Evolutionary conservation across 495 filamentous ascomycete species (phyloP), one percentile per base, ranked within the genome.

Genomic region (Daldinia grandis): DNA sequence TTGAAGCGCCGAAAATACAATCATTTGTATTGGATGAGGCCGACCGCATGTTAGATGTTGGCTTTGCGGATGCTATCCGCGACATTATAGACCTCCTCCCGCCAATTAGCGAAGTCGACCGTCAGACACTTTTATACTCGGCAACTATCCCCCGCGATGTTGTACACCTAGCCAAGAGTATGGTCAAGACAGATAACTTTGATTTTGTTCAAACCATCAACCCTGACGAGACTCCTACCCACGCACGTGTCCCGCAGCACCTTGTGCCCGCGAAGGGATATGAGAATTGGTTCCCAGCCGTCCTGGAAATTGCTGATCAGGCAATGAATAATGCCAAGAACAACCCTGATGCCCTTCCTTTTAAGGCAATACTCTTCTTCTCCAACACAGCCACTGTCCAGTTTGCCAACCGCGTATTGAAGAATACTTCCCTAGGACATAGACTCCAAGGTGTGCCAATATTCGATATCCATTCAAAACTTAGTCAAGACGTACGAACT

Each of bases 311-410:
- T 53, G 80, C 84, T 61, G 80, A 89, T 70, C 85, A 85, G 27
- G 88, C 89, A 68, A 76, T 84, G 38, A 68, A 79, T 12, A 78
- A 78, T 5, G 64, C 75, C 9, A 35, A 78, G 1, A 72, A 78
- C 12, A 73, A 78, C 19, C 57, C 71, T 15, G 78, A 78, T 10
- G 77, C 71, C 33, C 78, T 79, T 8, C 94, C 94, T 1, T 97
- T 98, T 86, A 99, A 98, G 82, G 93, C 93, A 25, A 95, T 99
- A 63, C 82, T 97, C 44, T 99, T 95, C 81, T 91, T 93, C 77
- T 90, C 90, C 63, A 90, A 90, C 25, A 97, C 93, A 0, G 86
- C 87, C 25, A 85, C 90, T 64, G 90, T 93, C 35, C 78, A 83
- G 31, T 80, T 94, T n/a, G 86, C 88, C 19, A 76, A 82, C 37